These are phyloP conservation scores for Scutellaria barbata DNA, from an alignment of 257 asterid genomes.

Conservation along the genomic window DNA sequence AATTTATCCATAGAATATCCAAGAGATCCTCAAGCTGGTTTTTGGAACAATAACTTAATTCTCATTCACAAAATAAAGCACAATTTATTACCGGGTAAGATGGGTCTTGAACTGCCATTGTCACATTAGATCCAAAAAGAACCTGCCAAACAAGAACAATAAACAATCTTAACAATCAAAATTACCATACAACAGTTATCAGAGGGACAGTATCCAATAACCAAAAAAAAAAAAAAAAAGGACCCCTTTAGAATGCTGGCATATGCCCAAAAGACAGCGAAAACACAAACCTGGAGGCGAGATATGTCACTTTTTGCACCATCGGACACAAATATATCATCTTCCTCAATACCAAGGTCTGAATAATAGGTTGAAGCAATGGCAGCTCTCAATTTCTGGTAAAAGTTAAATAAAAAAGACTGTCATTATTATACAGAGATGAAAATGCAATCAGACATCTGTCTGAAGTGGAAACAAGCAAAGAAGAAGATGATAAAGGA, in stretches of 20 bases:
- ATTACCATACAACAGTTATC: neutral
- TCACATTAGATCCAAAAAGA: slow-evolving; percentile 87
- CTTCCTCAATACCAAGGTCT: slow-evolving; percentile 84
- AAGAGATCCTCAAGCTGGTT: slow-evolving; percentile 6
- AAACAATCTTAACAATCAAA: slow-evolving; percentile 12
- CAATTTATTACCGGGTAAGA: slow-evolving; percentile 79
- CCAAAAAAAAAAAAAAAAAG: neutral
- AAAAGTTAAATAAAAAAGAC: neutral
- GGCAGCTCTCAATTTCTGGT: slow-evolving; percentile 84
- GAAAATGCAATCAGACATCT: slow-evolving; percentile 8
- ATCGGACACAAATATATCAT: slow-evolving; percentile 94
- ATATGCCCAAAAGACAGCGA: too few species aligned
- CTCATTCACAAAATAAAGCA: slow-evolving; percentile 15
- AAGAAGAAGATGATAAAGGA: slow-evolving; percentile 25
- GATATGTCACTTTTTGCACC: slow-evolving; percentile 99
- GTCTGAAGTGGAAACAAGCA: slow-evolving; percentile 13
- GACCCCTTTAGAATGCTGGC: too few species aligned
- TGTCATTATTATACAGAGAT: too few species aligned
- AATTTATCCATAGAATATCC: neutral
- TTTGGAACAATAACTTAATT: neutral
- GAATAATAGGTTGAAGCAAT: slow-evolving; percentile 84
- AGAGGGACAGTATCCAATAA: neutral
- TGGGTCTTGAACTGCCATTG: slow-evolving; percentile 99
- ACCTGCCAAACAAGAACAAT: slow-evolving; percentile 55
- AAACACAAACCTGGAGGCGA: slow-evolving; percentile 75